phyloP scores from a whole-genome alignment of 768 basidiomycete genomes.

The Collybia nuda region DNA sequence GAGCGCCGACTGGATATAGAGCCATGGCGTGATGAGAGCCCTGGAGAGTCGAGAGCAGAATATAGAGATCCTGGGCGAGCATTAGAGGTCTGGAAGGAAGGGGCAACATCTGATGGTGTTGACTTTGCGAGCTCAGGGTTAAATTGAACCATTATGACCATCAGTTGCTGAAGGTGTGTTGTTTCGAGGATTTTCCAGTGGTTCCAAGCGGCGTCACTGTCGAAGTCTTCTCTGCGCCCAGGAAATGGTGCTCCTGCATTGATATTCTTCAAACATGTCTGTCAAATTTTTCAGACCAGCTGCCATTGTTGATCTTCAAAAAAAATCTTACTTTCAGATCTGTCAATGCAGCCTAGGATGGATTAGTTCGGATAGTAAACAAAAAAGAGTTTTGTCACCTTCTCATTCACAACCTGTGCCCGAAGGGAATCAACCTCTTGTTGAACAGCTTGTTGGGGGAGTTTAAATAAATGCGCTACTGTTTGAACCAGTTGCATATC shows the following conservation, averaged over 20 bases:
- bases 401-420: constrained; percentile 68
- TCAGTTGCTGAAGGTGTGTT: constrained; percentile 81
- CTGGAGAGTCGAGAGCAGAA: constrained; percentile 35
- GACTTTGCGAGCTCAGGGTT: constrained; percentile 88
- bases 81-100: constrained; percentile 43
- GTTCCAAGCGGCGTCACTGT: constrained; percentile 77
- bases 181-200: constrained; percentile 84
- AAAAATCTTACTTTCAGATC: constrained; percentile 72
- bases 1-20: constrained; percentile 75
- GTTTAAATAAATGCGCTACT: constrained; percentile 72
- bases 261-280: constrained; percentile 92
- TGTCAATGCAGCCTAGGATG: constrained; percentile 68
- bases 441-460: constrained; percentile 66
- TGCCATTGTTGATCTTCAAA: not conserved
- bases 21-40: constrained; percentile 44
- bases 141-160: constrained; percentile 81
- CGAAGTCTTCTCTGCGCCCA: constrained; percentile 85
- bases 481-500: constrained; percentile 80
- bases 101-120: constrained; percentile 53
- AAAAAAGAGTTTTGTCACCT: constrained; percentile 36
- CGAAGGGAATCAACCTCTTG: constrained; percentile 69
- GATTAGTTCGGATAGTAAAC: not conserved
- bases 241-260: constrained; percentile 83
- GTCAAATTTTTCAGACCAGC: constrained; percentile 1
- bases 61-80: constrained; percentile 61